Evolutionary conservation across 208 protist genomes (phyloP).

Genomic region (Leptomonas pyrrhocoris): DNA sequence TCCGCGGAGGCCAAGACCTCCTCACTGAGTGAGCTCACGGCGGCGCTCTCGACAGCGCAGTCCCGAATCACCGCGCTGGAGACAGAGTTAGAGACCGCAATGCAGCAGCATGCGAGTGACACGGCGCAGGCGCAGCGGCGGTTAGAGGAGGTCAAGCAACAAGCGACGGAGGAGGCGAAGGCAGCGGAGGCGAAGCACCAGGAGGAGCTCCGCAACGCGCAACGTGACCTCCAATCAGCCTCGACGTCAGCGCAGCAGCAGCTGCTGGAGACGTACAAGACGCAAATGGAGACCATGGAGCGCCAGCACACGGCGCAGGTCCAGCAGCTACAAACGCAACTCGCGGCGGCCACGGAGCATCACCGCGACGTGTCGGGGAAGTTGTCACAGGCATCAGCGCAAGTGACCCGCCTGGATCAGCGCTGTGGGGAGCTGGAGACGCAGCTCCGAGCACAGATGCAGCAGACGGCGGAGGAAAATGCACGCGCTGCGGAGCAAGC

Average conservation of each 20-base stretch:
- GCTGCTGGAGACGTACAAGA: conserved; percentile 28
- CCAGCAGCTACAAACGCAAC: conserved; percentile 17
- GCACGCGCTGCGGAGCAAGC: conserved; percentile 36
- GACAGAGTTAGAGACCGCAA: neutral
- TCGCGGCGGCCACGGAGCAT: conserved; percentile 18
- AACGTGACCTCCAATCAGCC: conserved; percentile 9
- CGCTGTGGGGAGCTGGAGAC: conserved; percentile 14
- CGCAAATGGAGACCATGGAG: conserved; percentile 30
- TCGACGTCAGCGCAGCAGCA: conserved; percentile 21
- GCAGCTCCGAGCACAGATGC: conserved; percentile 5
- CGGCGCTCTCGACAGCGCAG: conserved; percentile 16
- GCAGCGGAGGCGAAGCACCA: conserved; percentile 18
- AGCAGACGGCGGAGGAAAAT: conserved; percentile 25
- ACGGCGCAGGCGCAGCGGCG: conserved; percentile 9
- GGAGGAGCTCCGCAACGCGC: conserved; percentile 18
- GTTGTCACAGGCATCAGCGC: neutral
- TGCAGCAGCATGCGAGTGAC: neutral
- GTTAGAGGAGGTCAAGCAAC: neutral
- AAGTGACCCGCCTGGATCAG: conserved; percentile 16
- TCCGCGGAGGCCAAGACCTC: conserved; percentile 15
- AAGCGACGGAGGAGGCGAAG: conserved; percentile 8
- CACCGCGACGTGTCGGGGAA: neutral
- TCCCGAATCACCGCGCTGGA: conserved; percentile 12
- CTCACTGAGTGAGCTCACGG: conserved; percentile 14
- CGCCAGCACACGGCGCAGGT: conserved; percentile 26